Conservation (phyloP, 768 basidiomycete genomes). For the Kwoniella newhampshirensis region DNA sequence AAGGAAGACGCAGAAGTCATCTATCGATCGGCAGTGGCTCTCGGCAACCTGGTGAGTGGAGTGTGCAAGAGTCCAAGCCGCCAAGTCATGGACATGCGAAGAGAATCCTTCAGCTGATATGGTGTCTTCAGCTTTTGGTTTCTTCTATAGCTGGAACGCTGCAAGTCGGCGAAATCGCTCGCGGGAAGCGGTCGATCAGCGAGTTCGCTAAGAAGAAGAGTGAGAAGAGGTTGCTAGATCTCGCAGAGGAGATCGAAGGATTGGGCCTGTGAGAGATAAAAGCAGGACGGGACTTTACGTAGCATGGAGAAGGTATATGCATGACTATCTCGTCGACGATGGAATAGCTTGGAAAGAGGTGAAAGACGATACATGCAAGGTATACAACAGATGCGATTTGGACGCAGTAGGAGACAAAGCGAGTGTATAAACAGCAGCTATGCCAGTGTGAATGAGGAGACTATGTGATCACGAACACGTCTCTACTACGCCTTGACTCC, state of each 20-base stretch:
- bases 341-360: neutral
- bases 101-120: neutral
- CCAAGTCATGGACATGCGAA: no score
- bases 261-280: slow-evolving; percentile 23
- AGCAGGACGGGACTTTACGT: neutral
- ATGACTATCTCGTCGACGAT: slow-evolving; percentile 4
- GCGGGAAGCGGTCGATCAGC: slow-evolving; percentile 29
- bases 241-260: slow-evolving; percentile 38
- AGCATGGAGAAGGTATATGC: neutral
- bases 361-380: slow-evolving; percentile 12
- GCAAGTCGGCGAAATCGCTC: slow-evolving; percentile 36
- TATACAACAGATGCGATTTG: no score
- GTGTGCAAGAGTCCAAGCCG: no score
- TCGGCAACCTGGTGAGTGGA: slow-evolving; percentile 49
- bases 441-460: no score
- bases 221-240: slow-evolving; percentile 46
- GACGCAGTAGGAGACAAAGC: no score
- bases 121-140: slow-evolving; percentile 24
- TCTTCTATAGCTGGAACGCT: slow-evolving; percentile 37
- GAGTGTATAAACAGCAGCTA: no score
- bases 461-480: no score
- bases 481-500: neutral
- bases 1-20: slow-evolving; percentile 44
- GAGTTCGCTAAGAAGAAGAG: slow-evolving; percentile 30
- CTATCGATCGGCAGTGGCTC: slow-evolving; percentile 46